phyloP scores from a whole-genome alignment of 768 basidiomycete genomes.

The Amanita pseudoporphyria region DNA sequence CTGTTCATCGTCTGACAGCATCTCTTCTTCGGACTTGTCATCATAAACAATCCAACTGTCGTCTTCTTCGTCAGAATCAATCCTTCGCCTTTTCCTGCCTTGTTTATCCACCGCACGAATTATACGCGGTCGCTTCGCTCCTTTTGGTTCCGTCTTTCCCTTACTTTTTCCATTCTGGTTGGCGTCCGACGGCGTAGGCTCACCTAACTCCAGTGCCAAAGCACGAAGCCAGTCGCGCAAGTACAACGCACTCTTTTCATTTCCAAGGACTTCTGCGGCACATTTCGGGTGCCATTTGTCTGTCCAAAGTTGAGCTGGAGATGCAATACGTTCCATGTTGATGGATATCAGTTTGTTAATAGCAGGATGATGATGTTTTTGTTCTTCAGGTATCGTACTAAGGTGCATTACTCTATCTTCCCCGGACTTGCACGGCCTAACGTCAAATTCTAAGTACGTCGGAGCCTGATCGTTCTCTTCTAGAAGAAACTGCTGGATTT shows the following conservation, averaged over 20 bases:
- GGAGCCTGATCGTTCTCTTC: background rate
- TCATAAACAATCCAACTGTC: conserved; percentile 49
- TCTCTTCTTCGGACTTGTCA: conserved; percentile 22
- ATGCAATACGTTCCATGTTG: conserved; percentile 11
- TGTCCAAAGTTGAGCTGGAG: conserved; percentile 48
- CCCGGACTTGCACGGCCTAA: background rate
- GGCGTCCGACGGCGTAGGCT: conserved; percentile 5
- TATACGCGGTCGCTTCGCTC: conserved; percentile 49
- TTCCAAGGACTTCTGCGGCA: conserved; percentile 73
- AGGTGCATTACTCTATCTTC: conserved; percentile 8
- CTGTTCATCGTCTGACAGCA: conserved; percentile 20
- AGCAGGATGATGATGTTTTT: conserved; percentile 36
- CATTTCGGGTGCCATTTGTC: conserved; percentile 67
- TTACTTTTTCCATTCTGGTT: conserved; percentile 14
- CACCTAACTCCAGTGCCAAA: conserved; percentile 48
- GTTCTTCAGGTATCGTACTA: conserved; percentile 21
- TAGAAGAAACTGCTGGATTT: background rate
- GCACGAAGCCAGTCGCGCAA: conserved; percentile 73
- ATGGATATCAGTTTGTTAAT: conserved; percentile 30
- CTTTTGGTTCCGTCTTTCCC: conserved; percentile 19
- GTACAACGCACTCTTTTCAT: conserved; percentile 58
- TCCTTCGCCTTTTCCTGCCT: conserved; percentile 43
- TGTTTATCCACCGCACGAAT: conserved; percentile 42
- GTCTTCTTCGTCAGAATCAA: conserved; percentile 47
- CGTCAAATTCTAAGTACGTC: background rate